Conservation (phyloP, 305 asterid species). For the Fraxinus xanthoxyloides region DNA sequence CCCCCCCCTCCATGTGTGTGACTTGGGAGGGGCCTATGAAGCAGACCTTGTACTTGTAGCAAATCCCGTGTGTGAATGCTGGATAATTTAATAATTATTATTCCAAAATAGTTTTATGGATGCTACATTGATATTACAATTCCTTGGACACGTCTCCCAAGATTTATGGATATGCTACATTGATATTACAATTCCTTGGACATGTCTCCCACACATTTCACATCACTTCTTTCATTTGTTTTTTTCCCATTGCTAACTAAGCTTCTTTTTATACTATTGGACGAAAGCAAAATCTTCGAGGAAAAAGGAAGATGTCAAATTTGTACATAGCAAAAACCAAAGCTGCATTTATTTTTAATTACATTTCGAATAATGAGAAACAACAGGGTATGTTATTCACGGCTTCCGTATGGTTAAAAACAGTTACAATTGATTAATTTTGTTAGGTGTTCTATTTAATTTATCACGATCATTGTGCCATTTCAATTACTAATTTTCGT, state of each 20-base stretch:
- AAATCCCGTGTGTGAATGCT: not conserved
- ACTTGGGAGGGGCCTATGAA: too few relatives aligned
- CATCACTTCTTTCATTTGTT: not conserved
- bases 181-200: conserved; percentile 20
- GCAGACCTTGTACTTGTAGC: too few relatives aligned
- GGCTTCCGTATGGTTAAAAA: not conserved
- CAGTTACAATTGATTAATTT: too few relatives aligned
- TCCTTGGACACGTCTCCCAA: conserved; percentile 18
- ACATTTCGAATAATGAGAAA: not conserved
- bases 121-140: conserved; percentile 16
- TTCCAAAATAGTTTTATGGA: not conserved
- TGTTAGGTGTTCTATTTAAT: too few relatives aligned
- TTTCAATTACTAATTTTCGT: too few relatives aligned
- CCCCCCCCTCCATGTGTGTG: too few relatives aligned
- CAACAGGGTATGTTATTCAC: not conserved
- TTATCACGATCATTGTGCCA: too few relatives aligned
- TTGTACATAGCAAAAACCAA: not conserved
- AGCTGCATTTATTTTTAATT: not conserved
- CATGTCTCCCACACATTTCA: conserved; percentile 4
- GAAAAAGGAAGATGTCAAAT: not conserved
- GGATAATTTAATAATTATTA: not conserved
- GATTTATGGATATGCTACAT: conserved; percentile 4
- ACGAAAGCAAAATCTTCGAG: not conserved
- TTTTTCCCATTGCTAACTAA: not conserved
- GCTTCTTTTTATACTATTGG: not conserved